Percentiles rank a stretch among this genome's conserved stretches.
Evolutionary conservation across 768 basidiomycete species (phyloP).

Genomic region (Panaeolus cyanescens): DNA sequence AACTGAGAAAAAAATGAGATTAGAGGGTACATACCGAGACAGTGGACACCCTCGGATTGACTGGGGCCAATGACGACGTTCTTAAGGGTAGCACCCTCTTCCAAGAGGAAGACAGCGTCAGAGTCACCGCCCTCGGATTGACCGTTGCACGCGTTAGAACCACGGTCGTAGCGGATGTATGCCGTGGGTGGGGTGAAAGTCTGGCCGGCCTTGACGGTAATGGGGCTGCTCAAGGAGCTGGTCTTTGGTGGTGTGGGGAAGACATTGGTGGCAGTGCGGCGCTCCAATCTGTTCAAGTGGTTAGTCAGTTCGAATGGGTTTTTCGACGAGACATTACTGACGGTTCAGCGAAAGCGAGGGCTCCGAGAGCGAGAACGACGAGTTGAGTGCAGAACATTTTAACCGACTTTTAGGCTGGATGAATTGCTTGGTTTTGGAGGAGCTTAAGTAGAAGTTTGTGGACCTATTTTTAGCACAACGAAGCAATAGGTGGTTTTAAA

Average conservation of each 20-base stretch:
- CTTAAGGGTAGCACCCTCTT: conserved; percentile 41
- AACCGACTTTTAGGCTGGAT: background rate
- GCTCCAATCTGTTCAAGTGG: conserved; percentile 19
- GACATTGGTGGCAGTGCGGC: conserved; percentile 34
- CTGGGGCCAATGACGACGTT: conserved; percentile 41
- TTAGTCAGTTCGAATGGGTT: background rate
- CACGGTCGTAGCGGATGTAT: conserved; percentile 41
- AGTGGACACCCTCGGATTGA: conserved; percentile 43
- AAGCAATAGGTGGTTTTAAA: background rate
- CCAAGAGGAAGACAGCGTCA: conserved; percentile 41
- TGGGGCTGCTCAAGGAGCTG: conserved; percentile 33
- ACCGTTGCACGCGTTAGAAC: conserved; percentile 37
- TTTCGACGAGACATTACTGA: conserved; percentile 5
- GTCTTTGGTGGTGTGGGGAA: conserved; percentile 37
- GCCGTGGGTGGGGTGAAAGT: conserved; percentile 37
- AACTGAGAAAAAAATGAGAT: background rate
- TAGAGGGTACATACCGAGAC: conserved; percentile 27
- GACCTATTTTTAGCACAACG: background rate
- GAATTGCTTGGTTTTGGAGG: background rate
- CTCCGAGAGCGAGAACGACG: conserved; percentile 8
- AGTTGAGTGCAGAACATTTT: conserved; percentile 3
- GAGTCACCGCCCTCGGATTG: conserved; percentile 41
- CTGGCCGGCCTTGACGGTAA: conserved; percentile 31
- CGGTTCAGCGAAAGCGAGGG: conserved; percentile 21
- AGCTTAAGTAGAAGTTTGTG: background rate